A percentile compares a stretch with the other conserved stretches of the same genome.
These are phyloP conservation scores for Kregervanrija delftensis DNA, from an alignment of 805 yeast genomes.

Conservation along the genomic window DNA sequence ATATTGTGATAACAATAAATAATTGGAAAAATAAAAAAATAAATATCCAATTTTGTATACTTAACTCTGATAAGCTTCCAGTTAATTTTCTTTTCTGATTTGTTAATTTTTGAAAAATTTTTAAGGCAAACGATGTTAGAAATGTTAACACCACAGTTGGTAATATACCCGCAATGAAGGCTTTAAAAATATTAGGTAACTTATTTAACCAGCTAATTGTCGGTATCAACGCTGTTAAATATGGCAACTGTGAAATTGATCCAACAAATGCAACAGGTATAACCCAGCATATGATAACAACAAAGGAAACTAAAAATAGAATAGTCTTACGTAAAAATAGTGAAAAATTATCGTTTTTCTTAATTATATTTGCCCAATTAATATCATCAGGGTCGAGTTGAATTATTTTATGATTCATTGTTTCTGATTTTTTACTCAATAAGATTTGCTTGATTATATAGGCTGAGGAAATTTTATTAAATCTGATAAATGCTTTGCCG, in stretches of 20 bases:
- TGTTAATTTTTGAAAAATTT: slow-evolving; percentile 48
- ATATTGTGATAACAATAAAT: slow-evolving; percentile 76
- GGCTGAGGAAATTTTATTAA: slow-evolving; percentile 49
- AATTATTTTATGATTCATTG: slow-evolving; percentile 35
- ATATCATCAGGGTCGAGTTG: slow-evolving; percentile 63
- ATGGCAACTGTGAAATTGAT: slow-evolving; percentile 65
- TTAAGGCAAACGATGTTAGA: slow-evolving; percentile 57
- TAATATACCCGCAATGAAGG: slow-evolving; percentile 51
- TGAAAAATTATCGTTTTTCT: slow-evolving; percentile 27
- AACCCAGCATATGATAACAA: slow-evolving; percentile 58
- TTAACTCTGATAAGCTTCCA: slow-evolving; percentile 57
- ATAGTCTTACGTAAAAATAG: slow-evolving; percentile 32
- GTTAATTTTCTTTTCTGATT: slow-evolving; percentile 53
- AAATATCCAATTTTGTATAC: slow-evolving; percentile 73
- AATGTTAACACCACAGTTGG: slow-evolving; percentile 63
- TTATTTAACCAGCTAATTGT: slow-evolving; percentile 46
- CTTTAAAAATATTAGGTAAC: slow-evolving; percentile 47
- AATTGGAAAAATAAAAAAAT: slow-evolving; percentile 74
- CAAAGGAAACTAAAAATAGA: slow-evolving; percentile 40
- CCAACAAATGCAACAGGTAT: slow-evolving; percentile 81
- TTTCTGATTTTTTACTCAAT: slow-evolving; percentile 36
- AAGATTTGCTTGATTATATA: slow-evolving; percentile 58
- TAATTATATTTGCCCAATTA: slow-evolving; percentile 57
- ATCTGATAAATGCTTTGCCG: slow-evolving; percentile 55
- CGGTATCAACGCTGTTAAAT: slow-evolving; percentile 55